Percentiles rank a stretch among this genome's conserved stretches.
phyloP scores from a whole-genome alignment of 1,139 yeast genomes.

The Wickerhamomyces sp. region DNA sequence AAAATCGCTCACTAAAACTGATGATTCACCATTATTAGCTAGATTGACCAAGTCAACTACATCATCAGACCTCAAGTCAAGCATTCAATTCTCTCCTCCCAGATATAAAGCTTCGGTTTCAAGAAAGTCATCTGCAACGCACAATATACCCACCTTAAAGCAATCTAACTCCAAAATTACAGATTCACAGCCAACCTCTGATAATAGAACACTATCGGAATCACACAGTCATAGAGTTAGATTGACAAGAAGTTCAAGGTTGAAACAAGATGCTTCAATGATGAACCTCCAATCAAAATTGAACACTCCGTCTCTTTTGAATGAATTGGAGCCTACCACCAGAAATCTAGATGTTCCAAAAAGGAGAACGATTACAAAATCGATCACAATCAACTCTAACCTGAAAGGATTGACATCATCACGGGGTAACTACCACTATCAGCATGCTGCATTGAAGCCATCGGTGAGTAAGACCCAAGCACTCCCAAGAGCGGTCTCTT shows the following conservation, averaged over 20 bases:
- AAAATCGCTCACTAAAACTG: conserved; percentile 1
- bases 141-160: no score
- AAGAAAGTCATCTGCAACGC: background rate
- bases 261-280: conserved; percentile 16
- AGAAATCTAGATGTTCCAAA: conserved; percentile 8
- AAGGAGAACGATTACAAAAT: conserved; percentile 16
- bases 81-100: conserved; percentile 3
- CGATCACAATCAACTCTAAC: conserved; percentile 16
- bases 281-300: conserved; percentile 7
- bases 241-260: conserved; percentile 16
- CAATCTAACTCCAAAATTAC: no score
- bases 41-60: conserved; percentile 22
- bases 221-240: conserved; percentile 2
- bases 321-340: background rate
- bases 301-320: background rate
- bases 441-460: background rate
- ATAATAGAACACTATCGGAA: conserved; percentile 10
- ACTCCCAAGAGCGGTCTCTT: background rate
- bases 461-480: background rate
- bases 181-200: background rate
- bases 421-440: background rate
- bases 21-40: conserved; percentile 17
- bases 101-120: background rate
- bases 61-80: conserved; percentile 14
- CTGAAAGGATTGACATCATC: conserved; percentile 12